Percentiles rank a stretch among this genome's conserved stretches.
These are phyloP conservation scores for Coemansia sp. DNA, from an alignment of 192 early-diverging fungal genomes.

Conservation along the genomic window DNA sequence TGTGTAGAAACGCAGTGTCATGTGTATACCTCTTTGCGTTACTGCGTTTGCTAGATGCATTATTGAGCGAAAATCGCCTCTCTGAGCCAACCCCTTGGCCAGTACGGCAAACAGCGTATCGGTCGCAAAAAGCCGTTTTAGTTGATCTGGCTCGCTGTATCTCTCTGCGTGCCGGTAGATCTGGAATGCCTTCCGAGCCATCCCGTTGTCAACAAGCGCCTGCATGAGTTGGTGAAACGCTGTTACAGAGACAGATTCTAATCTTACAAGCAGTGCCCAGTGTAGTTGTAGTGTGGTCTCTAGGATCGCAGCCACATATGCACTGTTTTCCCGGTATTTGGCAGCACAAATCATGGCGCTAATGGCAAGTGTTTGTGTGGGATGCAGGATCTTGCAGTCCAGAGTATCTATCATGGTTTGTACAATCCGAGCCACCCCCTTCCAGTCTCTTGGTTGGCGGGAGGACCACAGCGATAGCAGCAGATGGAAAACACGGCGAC, in stretches of 20 bases:
- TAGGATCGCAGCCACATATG: neutral
- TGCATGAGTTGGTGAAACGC: constrained; percentile 27
- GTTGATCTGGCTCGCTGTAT: neutral
- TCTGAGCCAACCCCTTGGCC: constrained; percentile 19
- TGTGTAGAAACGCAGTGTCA: constrained; percentile 25
- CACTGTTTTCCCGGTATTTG: neutral
- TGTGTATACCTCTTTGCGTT: neutral
- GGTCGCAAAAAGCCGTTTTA: neutral
- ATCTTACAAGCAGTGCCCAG: constrained; percentile 18
- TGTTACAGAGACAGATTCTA: constrained; percentile 24
- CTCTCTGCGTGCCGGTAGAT: constrained; percentile 26
- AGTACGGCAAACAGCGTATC: constrained; percentile 21
- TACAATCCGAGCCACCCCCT: constrained; percentile 10
- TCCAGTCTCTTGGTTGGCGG: constrained; percentile 10
- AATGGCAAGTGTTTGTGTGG: constrained; percentile 30
- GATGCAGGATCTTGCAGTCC: constrained; percentile 18
- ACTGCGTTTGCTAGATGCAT: constrained; percentile 13
- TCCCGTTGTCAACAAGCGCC: constrained; percentile 5
- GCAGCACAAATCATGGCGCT: constrained; percentile 7
- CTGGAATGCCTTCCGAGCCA: constrained; percentile 10
- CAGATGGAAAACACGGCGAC: constrained; percentile 18
- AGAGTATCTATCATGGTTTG: constrained; percentile 3
- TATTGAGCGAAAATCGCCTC: constrained; percentile 22
- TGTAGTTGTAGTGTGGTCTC: constrained; percentile 19
- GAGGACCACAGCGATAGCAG: constrained; percentile 20